Conservation (phyloP, 2,329 filamentous ascomycete species). For the Diaporthe vexans region DNA sequence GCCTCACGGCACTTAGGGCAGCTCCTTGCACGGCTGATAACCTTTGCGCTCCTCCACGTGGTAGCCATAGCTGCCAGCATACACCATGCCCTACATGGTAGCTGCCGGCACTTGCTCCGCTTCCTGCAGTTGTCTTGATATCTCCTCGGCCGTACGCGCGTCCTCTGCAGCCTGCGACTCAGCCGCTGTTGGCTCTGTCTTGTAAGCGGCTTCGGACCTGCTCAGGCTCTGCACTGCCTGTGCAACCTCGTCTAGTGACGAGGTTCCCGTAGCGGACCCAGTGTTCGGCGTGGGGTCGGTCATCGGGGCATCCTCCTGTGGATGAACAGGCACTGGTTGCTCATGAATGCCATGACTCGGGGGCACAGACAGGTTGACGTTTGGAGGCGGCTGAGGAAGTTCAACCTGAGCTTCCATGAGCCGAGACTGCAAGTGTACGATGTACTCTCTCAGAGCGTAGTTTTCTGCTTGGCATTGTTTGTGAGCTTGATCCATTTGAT, state of each 20-base stretch:
- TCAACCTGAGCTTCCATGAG: slow-evolving; percentile 88
- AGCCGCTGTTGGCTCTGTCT: slow-evolving; percentile 48
- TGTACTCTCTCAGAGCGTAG: slow-evolving; percentile 91
- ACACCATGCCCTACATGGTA: slow-evolving; percentile 50
- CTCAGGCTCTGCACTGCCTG: slow-evolving; percentile 57
- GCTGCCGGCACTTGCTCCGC: slow-evolving; percentile 52
- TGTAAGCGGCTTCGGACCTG: slow-evolving; percentile 45
- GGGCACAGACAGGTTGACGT: slow-evolving; percentile 73
- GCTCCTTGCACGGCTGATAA: too few species aligned
- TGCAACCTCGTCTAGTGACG: slow-evolving; percentile 64
- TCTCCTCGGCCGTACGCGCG: slow-evolving; percentile 64
- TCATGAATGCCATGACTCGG: slow-evolving; percentile 36
- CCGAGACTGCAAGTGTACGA: slow-evolving; percentile 89
- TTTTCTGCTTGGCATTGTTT: slow-evolving; percentile 91
- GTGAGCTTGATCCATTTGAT: slow-evolving; percentile 80
- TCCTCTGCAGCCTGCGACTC: slow-evolving; percentile 56
- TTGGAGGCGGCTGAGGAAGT: slow-evolving; percentile 85
- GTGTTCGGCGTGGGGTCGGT: slow-evolving; percentile 42
- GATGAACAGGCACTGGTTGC: slow-evolving; percentile 22
- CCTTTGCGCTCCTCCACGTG: background rate
- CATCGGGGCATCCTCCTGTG: slow-evolving; percentile 37
- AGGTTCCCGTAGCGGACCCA: slow-evolving; percentile 49
- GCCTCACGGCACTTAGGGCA: background rate
- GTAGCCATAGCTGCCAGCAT: background rate
- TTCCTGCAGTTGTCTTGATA: slow-evolving; percentile 65